phyloP scores from a whole-genome alignment of 177 flowering plant genomes.

The Vitis hybrid region DNA sequence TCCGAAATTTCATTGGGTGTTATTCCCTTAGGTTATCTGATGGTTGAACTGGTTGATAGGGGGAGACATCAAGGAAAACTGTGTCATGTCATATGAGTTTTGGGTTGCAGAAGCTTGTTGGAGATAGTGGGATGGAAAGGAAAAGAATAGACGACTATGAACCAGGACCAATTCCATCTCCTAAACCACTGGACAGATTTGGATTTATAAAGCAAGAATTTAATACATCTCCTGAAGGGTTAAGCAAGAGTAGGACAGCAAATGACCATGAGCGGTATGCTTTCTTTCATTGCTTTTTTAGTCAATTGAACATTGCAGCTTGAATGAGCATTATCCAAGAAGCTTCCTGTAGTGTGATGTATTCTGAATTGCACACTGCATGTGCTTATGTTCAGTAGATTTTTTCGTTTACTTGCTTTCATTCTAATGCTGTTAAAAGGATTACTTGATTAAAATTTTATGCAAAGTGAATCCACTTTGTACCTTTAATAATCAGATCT shows the following conservation, averaged over 20 bases:
- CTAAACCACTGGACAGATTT: conserved; percentile 61
- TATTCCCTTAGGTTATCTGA: not conserved
- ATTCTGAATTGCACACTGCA: too few relatives aligned
- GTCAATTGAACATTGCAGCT: not conserved
- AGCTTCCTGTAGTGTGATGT: too few relatives aligned
- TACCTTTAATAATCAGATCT: too few relatives aligned
- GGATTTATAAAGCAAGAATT: conserved; percentile 71
- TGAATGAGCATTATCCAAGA: not conserved
- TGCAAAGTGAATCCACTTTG: too few relatives aligned
- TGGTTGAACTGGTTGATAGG: not conserved
- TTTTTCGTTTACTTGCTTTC: not conserved
- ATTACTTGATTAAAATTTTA: too few relatives aligned
- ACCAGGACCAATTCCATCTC: conserved; percentile 49
- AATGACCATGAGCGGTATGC: conserved; percentile 60
- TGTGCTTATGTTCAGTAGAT: not conserved
- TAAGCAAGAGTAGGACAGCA: conserved; percentile 37
- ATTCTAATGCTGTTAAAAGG: not conserved
- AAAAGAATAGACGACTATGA: conserved; percentile 62
- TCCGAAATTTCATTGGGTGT: not conserved
- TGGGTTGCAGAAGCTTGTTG: conserved; percentile 11
- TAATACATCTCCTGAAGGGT: conserved; percentile 37
- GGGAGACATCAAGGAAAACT: not conserved
- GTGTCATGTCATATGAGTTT: conserved; percentile 2
- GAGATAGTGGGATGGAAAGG: conserved; percentile 59
- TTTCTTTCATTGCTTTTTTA: not conserved